These are phyloP conservation scores for Penicillium waksmanii DNA, from an alignment of 495 filamentous ascomycete species.

Conservation along the genomic window DNA sequence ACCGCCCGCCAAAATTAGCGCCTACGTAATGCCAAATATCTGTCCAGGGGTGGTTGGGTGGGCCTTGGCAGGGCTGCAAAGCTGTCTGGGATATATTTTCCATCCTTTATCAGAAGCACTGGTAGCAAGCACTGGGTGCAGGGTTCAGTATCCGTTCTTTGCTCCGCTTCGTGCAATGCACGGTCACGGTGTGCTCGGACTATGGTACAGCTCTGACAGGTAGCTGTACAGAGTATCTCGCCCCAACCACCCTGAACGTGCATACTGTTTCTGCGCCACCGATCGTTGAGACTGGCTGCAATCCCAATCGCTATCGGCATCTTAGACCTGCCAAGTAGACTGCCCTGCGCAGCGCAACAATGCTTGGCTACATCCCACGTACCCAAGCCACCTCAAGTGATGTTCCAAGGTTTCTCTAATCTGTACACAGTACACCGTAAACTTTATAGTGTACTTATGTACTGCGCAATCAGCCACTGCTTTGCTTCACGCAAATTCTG, in stretches of 20 bases:
- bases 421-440: too few relatives aligned
- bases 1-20: neutral
- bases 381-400: neutral
- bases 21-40: constrained; percentile 2
- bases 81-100: constrained; percentile 8
- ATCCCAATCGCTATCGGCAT: neutral
- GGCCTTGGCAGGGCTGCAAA: neutral
- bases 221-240: neutral
- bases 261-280: neutral
- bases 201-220: neutral
- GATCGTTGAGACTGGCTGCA: constrained; percentile 1
- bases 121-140: neutral
- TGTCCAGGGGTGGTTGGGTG: neutral
- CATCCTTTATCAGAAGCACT: neutral
- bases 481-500: too few relatives aligned
- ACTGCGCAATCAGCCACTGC: too few relatives aligned
- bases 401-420: too few relatives aligned
- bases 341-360: neutral
- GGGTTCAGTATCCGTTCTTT: too few relatives aligned
- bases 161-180: too few relatives aligned
- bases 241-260: neutral
- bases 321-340: neutral
- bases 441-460: too few relatives aligned
- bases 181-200: neutral
- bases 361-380: constrained; percentile 2